phyloP scores from a whole-genome alignment of 345 rosid genomes.

The Acer campestre region DNA sequence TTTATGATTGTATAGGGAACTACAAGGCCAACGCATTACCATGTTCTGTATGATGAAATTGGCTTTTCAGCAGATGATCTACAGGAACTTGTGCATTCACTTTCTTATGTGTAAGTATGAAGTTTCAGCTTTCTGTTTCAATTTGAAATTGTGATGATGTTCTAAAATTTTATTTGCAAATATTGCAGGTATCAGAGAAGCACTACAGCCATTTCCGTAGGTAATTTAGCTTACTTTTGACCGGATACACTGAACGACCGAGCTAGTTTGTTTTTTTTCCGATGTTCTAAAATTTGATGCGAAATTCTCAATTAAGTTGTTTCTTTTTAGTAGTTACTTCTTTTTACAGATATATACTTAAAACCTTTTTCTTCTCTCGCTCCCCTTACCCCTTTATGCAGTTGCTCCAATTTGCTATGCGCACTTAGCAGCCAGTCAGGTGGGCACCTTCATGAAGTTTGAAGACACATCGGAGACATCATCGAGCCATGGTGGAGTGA shows the following conservation, averaged over 20 bases:
- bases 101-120: conserved; percentile 48
- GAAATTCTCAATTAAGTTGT: neutral
- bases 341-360: neutral
- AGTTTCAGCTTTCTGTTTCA: neutral
- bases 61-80: conserved; percentile 46
- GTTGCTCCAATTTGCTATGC: conserved; percentile 73
- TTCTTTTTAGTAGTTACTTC: no score
- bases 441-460: conserved; percentile 52
- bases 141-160: neutral
- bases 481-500: conserved; percentile 51
- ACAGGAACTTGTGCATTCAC: conserved; percentile 50
- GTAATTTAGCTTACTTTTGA: conserved; percentile 30
- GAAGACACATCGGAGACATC: conserved; percentile 63
- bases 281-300: neutral
- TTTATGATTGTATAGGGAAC: conserved; percentile 38
- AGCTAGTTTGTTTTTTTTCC: neutral
- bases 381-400: conserved; percentile 15
- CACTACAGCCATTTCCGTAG: conserved; percentile 87
- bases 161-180: conserved; percentile 8
- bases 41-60: conserved; percentile 42
- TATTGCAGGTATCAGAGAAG: conserved; percentile 78
- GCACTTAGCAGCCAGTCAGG: conserved; percentile 60
- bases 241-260: no score
- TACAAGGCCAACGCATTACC: conserved; percentile 51
- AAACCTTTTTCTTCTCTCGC: neutral